Evolutionary conservation across 2,329 filamentous ascomycete species (phyloP).

Genomic region (Colletotrichum chlorophyti): DNA sequence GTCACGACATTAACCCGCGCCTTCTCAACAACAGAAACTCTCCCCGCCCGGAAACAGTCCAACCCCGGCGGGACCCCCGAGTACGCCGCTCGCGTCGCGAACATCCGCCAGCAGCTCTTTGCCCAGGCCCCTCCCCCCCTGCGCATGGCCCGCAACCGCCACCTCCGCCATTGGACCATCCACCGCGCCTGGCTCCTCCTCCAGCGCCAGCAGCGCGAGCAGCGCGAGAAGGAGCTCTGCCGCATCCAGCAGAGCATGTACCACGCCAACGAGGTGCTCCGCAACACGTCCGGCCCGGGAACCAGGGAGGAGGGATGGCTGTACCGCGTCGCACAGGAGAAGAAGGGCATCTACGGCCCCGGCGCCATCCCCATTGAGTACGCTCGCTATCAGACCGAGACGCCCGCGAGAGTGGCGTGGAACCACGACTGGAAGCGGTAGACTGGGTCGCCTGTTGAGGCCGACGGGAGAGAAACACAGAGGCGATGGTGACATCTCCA

Average conservation of each 20-base stretch:
- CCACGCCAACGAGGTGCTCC: conserved; percentile 84
- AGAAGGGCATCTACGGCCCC: conserved; percentile 80
- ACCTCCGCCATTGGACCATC: conserved; percentile 97
- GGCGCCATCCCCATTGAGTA: conserved; percentile 90
- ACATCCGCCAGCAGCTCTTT: conserved; percentile 55
- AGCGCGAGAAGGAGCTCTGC: conserved; percentile 74
- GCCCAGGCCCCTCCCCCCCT: conserved; percentile 70
- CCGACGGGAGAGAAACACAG: not conserved
- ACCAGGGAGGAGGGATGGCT: conserved; percentile 71
- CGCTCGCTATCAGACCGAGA: conserved; percentile 83
- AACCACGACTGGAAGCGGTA: conserved; percentile 88
- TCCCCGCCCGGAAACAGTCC: conserved; percentile 32
- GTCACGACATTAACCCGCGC: conserved; percentile 28
- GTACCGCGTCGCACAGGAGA: conserved; percentile 89
- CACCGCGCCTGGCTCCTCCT: conserved; percentile 93
- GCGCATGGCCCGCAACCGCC: conserved; percentile 85
- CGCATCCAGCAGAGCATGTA: conserved; percentile 84
- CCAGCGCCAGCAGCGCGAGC: conserved; percentile 70
- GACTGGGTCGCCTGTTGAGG: conserved; percentile 3
- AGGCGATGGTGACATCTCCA: too few relatives aligned
- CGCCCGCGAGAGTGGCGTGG: conserved; percentile 81
- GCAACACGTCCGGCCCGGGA: conserved; percentile 63
- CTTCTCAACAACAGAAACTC: conserved; percentile 38
- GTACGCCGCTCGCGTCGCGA: conserved; percentile 50
- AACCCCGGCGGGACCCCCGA: conserved; percentile 40